A percentile compares a stretch with the other conserved stretches of the same genome.
phyloP scores from a whole-genome alignment of 352 stramenopile genomes.

The Pythium plurisporium region DNA sequence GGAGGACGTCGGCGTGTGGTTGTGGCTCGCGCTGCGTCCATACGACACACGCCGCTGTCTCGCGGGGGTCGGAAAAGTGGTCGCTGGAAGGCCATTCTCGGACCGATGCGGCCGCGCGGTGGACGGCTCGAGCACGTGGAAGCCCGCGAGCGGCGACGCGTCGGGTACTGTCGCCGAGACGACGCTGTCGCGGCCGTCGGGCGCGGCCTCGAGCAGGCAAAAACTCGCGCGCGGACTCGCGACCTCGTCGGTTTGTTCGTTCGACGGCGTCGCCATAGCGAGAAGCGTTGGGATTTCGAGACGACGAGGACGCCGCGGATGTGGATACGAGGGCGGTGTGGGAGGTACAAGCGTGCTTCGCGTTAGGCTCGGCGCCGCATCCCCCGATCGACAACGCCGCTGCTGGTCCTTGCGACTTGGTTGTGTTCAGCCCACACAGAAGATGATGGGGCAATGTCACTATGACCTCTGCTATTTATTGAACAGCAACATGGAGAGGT shows the following conservation, averaged over 20 bases:
- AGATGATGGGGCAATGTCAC: neutral
- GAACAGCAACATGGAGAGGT: neutral
- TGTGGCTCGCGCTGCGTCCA: neutral
- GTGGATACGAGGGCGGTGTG: neutral
- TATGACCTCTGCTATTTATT: neutral
- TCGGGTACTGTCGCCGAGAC: neutral
- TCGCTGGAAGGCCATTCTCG: no score
- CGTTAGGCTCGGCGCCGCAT: slow-evolving; percentile 2
- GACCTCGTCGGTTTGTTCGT: slow-evolving; percentile 14
- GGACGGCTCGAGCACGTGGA: no score
- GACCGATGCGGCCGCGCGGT: no score
- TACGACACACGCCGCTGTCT: slow-evolving; percentile 1
- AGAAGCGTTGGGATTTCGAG: no score
- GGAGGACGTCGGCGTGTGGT: slow-evolving; percentile 2
- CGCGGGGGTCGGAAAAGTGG: neutral
- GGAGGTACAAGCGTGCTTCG: neutral
- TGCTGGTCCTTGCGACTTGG: neutral
- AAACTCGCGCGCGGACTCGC: slow-evolving; percentile 57
- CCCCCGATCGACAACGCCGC: neutral
- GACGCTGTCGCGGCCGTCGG: slow-evolving; percentile 17
- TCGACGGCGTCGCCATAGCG: slow-evolving; percentile 17
- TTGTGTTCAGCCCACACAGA: neutral
- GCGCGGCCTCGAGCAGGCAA: slow-evolving; percentile 44
- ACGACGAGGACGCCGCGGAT: no score
- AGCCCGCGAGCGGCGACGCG: slow-evolving; percentile 4